Percentiles rank a stretch among this genome's conserved stretches.
Conservation (phyloP, 169 alveolate species). For the Plasmodium coatneyi region DNA sequence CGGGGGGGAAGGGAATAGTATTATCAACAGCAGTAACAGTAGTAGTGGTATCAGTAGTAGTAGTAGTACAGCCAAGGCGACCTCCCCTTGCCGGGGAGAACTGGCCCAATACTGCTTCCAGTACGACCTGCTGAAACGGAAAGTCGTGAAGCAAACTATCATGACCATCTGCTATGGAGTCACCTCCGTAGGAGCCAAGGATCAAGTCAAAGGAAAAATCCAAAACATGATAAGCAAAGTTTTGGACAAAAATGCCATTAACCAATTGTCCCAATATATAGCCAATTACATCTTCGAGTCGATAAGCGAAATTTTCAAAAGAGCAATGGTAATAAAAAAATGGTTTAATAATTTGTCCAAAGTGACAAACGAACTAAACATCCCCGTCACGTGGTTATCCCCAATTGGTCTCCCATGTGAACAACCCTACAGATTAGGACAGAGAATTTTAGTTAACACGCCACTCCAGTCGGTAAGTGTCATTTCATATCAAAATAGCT, state of each 20-base stretch:
- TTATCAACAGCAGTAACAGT: neutral
- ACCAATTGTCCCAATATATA: conserved; percentile 82
- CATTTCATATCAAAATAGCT: conserved; percentile 77
- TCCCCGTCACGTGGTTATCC: conserved; percentile 96
- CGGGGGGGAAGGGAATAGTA: neutral
- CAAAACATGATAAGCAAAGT: conserved; percentile 68
- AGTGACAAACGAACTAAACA: conserved; percentile 89
- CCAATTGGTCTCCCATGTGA: conserved; percentile 96
- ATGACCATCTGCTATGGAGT: conserved; percentile 99
- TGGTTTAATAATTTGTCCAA: conserved; percentile 95
- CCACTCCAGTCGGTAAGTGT: conserved; percentile 89
- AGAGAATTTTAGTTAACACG: conserved; percentile 86
- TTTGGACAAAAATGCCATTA: conserved; percentile 71
- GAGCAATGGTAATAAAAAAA: conserved; percentile 94
- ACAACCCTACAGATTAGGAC: conserved; percentile 92
- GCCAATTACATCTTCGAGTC: conserved; percentile 92
- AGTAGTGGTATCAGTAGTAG: neutral
- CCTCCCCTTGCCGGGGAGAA: neutral
- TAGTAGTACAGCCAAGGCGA: neutral
- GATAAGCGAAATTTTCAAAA: conserved; percentile 93
- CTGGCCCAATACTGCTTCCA: conserved; percentile 84
- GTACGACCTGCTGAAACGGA: conserved; percentile 89
- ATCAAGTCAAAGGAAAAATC: conserved; percentile 75
- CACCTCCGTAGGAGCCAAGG: conserved; percentile 93
- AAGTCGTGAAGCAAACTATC: conserved; percentile 98